These are phyloP conservation scores for Leccinum obscurum DNA, from an alignment of 768 basidiomycete genomes.

Conservation along the genomic window DNA sequence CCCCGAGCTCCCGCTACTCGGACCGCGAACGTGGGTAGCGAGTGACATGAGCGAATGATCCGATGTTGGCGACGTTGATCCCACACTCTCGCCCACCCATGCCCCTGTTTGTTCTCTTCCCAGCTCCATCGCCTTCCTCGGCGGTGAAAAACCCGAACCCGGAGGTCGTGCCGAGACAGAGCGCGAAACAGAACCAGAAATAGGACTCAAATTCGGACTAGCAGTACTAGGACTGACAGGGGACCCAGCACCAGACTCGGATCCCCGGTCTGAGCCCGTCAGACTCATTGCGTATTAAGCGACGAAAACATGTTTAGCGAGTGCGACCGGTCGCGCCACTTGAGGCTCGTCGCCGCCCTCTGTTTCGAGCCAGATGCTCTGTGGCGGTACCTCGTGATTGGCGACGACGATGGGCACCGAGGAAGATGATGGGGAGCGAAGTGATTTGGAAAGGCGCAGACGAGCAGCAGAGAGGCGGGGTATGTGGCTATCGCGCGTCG, in stretches of 20 bases:
- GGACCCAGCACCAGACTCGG: background rate
- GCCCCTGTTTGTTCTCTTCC: background rate
- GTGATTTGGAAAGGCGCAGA: slow-evolving; percentile 53
- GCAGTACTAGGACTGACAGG: background rate
- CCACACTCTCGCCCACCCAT: too few relatives aligned
- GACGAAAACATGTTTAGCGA: slow-evolving; percentile 24
- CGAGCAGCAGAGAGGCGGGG: slow-evolving; percentile 61
- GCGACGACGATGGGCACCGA: slow-evolving; percentile 24
- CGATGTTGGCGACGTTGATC: slow-evolving; percentile 10
- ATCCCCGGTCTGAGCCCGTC: slow-evolving; percentile 7
- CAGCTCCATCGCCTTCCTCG: background rate
- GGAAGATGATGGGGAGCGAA: slow-evolving; percentile 33
- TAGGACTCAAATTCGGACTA: too few relatives aligned
- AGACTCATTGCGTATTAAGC: slow-evolving; percentile 18
- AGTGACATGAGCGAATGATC: slow-evolving; percentile 17
- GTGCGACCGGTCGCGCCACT: background rate
- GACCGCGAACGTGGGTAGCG: slow-evolving; percentile 10
- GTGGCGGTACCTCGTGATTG: background rate
- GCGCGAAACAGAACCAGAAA: background rate
- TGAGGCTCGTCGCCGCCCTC: background rate
- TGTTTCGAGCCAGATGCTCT: too few relatives aligned
- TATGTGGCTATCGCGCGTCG: slow-evolving; percentile 27
- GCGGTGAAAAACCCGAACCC: background rate
- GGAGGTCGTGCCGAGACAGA: background rate
- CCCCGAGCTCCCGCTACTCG: background rate